Evolutionary conservation across 176 grass and related monocot genomes (phyloP), one percentile per base, ranked within the genome.

Genomic region (Paspalum notatum): DNA sequence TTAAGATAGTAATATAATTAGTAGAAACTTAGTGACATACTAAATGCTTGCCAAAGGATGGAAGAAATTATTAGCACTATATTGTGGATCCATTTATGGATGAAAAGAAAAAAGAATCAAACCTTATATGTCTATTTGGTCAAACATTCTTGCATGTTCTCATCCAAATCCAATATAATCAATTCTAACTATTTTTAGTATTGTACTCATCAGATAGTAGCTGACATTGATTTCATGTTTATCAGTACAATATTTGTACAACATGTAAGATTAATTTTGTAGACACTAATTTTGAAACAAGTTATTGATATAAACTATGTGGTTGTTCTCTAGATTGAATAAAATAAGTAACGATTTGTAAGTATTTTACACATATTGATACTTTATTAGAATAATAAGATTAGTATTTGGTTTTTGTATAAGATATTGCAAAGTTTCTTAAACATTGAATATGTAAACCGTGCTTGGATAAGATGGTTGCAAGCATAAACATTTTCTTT

Each of bases 41-140:
- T 84, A 52, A 88, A 74, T 66, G 9, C 6, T 66, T 84, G 27
- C 60, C 56, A 67, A 88, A 74, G 13, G 25, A 79, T 22, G 14
- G 7, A 0, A 4, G 6, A 18, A 24, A 18, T 79, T 20, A 45
- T 41, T 44, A 51, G 50, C 38, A 67, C 27, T 55, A 61, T 58
- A 42, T 49, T 66, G 0, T 21, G 6, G 16, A 73, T 13, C 68
- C 16, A 64, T 66, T 37, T 24, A n/a, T 44, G 4, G 18, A 38
- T 6, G 2, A 4, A 69, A 21, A n/a, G n/a, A 17, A 45, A 71
- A 63, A 22, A 45, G 9, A 0, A 41, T 62, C 1, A 55, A 58
- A 64, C 17, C 16, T 6, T 16, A 4, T 13, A 49, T 13, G n/a
- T 6, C 26, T 7, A 69, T 20, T 47, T 17, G 1, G 13, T 52